Base-by-base conservation (phyloP, 352 stramenopile species). In the Pythium pectinolyticum region DNA sequence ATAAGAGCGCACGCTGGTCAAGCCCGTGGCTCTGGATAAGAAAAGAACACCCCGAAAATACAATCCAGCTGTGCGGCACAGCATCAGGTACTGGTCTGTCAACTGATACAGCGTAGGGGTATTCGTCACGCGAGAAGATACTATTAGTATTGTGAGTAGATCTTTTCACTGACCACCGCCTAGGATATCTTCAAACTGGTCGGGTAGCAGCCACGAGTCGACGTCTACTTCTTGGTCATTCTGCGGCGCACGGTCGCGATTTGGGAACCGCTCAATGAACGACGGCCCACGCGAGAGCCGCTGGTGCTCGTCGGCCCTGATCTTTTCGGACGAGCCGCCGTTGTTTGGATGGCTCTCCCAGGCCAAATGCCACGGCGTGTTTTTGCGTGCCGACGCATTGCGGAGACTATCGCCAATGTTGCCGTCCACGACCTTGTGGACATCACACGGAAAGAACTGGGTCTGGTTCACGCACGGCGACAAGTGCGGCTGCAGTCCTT, bases 381-480 rank as follows among this genome's bases (percentile, higher is more conserved):
- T n/a, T n/a, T n/a, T 53, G 14, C 76, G 74, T 7, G 66, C 58
- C 5, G 66, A 74, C 25, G 57, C 58, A 24, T 80, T 70, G 24
- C 64, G 75, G 5, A 80, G 49, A 9, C 63, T 78, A 57, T 89
- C 81, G 31, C 68, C 84, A 49, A 91, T 60, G 43, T 75, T 85
- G 22, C 81, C 78, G 14, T 94, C 82, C 25, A 88, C 25, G 1
- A 90, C 66, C 27, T 91, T 90, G 56, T 89, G 76, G 2, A 90
- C 82, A 45, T 94, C 85, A 34, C 85, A 92, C 24, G 85, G 83
- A 56, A 89, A 89, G 63, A 85, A 88, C 64, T 94, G 80, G 20
- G 81, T 86, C 61, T 92, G 84, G 63, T 94, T 94, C 61, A 80
- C 85, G 66, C 85, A 94, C 14, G 82, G 82, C 24, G 85, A 91